Conservation (phyloP, 2,329 filamentous ascomycete species). For the Xylaria sp. region DNA sequence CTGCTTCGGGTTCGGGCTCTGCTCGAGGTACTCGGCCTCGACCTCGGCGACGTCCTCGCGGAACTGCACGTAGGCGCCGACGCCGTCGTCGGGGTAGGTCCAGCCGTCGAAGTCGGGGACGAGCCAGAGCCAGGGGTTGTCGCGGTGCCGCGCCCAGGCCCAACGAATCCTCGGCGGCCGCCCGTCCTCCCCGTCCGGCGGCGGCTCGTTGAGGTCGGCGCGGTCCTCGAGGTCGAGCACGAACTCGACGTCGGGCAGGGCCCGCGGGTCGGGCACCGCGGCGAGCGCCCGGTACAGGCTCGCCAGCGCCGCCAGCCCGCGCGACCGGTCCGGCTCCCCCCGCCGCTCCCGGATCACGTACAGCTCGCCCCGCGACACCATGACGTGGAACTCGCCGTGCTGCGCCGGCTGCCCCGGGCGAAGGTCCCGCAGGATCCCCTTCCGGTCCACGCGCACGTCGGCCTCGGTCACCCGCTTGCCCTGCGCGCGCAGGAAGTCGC, state of each 20-base stretch:
- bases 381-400: slow-evolving; percentile 29
- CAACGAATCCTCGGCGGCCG: no score
- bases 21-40: slow-evolving; percentile 21
- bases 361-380: slow-evolving; percentile 28
- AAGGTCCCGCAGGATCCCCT: slow-evolving; percentile 19
- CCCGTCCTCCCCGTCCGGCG: no score
- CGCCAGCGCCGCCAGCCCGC: slow-evolving; percentile 27
- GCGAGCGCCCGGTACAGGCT: slow-evolving; percentile 28
- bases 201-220: slow-evolving; percentile 20
- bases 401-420: slow-evolving; percentile 10
- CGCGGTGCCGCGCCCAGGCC: slow-evolving; percentile 27
- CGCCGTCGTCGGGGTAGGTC: slow-evolving; percentile 29
- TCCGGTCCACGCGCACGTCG: slow-evolving; percentile 20
- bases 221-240: slow-evolving; percentile 30
- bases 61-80: slow-evolving; percentile 29
- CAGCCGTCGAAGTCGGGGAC: slow-evolving; percentile 32
- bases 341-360: slow-evolving; percentile 26
- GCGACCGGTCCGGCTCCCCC: slow-evolving; percentile 31
- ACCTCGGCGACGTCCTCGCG: slow-evolving; percentile 26
- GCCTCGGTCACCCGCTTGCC: slow-evolving; percentile 19
- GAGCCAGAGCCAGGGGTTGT: slow-evolving; percentile 27
- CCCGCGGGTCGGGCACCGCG: slow-evolving; percentile 22
- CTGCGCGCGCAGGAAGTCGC: slow-evolving; percentile 20
- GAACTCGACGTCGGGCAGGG: slow-evolving; percentile 30
- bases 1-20: no score